Percentiles rank a stretch among this genome's conserved stretches.
These are phyloP conservation scores for Akanthomyces lecanii DNA, from an alignment of 2,329 filamentous ascomycete species.

Conservation along the genomic window DNA sequence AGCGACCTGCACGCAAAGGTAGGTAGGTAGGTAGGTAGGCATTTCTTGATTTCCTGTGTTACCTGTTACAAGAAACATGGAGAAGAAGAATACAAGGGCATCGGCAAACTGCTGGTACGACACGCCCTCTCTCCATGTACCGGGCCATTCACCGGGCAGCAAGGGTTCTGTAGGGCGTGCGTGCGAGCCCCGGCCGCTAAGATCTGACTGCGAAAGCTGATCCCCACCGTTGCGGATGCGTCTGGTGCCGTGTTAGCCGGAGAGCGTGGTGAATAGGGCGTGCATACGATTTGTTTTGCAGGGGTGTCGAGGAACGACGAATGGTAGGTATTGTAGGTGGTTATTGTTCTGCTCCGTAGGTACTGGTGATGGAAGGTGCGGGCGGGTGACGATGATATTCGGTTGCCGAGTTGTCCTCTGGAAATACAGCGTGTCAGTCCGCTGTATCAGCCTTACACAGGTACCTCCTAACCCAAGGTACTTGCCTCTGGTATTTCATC, in stretches of 20 bases:
- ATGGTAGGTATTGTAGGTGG: neutral
- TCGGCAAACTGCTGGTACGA: neutral
- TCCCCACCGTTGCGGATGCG: constrained; percentile 12
- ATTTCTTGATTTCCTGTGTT: too few relatives aligned
- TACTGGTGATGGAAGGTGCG: too few relatives aligned
- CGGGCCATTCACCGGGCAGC: too few relatives aligned
- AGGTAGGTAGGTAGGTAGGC: too few relatives aligned
- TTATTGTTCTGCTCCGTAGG: too few relatives aligned
- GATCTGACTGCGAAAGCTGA: constrained; percentile 14
- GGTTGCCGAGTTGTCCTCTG: neutral
- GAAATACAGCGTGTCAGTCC: neutral
- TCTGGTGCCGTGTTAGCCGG: constrained; percentile 15
- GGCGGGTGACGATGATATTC: neutral
- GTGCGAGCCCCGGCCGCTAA: constrained; percentile 14
- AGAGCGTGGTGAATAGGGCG: neutral
- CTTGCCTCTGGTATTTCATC: too few relatives aligned
- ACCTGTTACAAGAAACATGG: too few relatives aligned
- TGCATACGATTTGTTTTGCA: neutral
- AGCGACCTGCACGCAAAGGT: neutral
- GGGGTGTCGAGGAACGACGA: neutral
- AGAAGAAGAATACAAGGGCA: too few relatives aligned
- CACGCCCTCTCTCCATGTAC: neutral
- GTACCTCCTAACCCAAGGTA: too few relatives aligned
- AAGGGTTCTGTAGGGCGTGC: neutral
- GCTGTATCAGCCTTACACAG: too few relatives aligned